Base-by-base conservation (phyloP, 257 asterid species). In the Nyctanthes arbortristis region DNA sequence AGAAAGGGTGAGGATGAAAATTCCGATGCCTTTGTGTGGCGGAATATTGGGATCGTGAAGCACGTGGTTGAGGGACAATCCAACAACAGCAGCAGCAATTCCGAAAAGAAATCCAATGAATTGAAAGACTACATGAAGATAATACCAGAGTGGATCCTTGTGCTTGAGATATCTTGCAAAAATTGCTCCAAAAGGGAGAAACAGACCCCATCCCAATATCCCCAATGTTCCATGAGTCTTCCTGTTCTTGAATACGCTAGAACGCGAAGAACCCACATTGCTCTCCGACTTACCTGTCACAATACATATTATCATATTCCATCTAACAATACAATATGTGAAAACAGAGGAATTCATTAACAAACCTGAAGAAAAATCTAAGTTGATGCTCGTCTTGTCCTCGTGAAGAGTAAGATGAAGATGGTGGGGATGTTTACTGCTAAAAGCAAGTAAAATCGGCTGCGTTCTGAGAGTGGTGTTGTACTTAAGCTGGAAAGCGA, bases 321-420 rank as follows among this genome's bases (percentile, higher is more conserved):
- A n/a, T n/a, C n/a, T n/a, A n/a, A n/a, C n/a, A n/a, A n/a, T n/a
- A n/a, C n/a, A n/a, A n/a, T n/a, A n/a, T n/a, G n/a, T n/a, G n/a
- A n/a, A n/a, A n/a, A n/a, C n/a, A n/a, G n/a, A n/a, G n/a, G n/a
- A n/a, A n/a, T n/a, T n/a, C n/a, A n/a, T n/a, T n/a, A 34, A 65
- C 72, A 8, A 11, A 93, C 96, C 97, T 79, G 96, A 76, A 66
- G 94, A 89, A 84, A 93, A 93, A 73, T 93, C 97, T 0, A 89
- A 84, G 6, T 29, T 16, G 0, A 86, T 66, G 45, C 86, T 75
- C 0, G 85, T 83, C 82, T 90, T 93, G 79, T 89, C 97, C 1
- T 93, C 96, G 5, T 91, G 99, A 67, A 78, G 40, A 0, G 96
- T 82, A 30, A 91, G 96, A 34, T 70, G 91, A 69, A 81, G 96